Percentiles rank a stretch among this genome's conserved stretches.
These are phyloP conservation scores for Phytophthora europaea DNA, from an alignment of 352 stramenopile species.

Conservation along the genomic window DNA sequence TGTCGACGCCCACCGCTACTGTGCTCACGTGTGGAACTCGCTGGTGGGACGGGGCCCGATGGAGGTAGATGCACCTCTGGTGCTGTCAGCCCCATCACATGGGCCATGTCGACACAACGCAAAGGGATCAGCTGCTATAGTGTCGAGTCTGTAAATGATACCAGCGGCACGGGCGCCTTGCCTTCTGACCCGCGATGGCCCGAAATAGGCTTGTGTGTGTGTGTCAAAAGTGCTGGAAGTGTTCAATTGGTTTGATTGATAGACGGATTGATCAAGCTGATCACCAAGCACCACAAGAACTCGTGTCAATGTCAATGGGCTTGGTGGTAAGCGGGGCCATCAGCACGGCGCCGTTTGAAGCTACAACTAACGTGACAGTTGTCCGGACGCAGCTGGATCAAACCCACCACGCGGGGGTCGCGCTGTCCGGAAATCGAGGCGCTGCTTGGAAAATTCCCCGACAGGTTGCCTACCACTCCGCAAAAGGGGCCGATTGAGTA, in stretches of 20 bases:
- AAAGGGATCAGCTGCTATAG: too few species aligned
- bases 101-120: slow-evolving; percentile 17
- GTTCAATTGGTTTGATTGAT: slow-evolving; percentile 26
- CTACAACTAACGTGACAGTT: slow-evolving; percentile 20
- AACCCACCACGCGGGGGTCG: slow-evolving; percentile 2
- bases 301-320: neutral
- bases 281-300: neutral
- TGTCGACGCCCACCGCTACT: slow-evolving; percentile 6
- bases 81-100: slow-evolving; percentile 2
- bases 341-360: slow-evolving; percentile 9
- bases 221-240: slow-evolving; percentile 13
- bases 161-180: neutral
- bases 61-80: slow-evolving; percentile 9
- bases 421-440: slow-evolving; percentile 23
- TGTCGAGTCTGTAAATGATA: slow-evolving; percentile 23
- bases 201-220: slow-evolving; percentile 32
- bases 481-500: slow-evolving; percentile 22
- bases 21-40: slow-evolving; percentile 1
- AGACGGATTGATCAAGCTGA: neutral
- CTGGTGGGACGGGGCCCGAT: slow-evolving; percentile 1
- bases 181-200: slow-evolving; percentile 21
- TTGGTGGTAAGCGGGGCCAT: neutral
- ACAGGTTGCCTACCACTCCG: neutral
- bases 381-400: slow-evolving; percentile 10
- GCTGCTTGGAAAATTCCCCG: slow-evolving; percentile 10